Conservation (phyloP, 2,329 filamentous ascomycete species). For the Fusarium tanahbumbuense region DNA sequence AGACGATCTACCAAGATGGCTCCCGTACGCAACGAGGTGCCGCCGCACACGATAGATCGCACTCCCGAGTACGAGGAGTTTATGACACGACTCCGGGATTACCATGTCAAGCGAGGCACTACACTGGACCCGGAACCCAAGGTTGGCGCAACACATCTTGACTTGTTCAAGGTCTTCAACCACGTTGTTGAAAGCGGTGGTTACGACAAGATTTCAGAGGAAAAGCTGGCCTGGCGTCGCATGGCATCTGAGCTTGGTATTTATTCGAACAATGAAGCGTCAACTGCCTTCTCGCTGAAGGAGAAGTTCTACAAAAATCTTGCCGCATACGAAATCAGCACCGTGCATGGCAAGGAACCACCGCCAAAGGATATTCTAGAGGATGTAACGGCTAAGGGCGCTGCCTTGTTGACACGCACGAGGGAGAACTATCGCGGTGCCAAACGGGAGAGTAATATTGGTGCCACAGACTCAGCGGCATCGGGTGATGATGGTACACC, state of each 20-base stretch:
- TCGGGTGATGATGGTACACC: constrained; percentile 71
- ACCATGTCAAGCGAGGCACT: constrained; percentile 84
- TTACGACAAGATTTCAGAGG: constrained; percentile 85
- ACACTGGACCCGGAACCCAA: constrained; percentile 83
- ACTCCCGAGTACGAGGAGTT: constrained; percentile 82
- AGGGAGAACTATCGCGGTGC: constrained; percentile 76
- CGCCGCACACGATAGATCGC: constrained; percentile 63
- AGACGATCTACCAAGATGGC: constrained; percentile 46
- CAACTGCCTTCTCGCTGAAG: constrained; percentile 88
- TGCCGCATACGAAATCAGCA: constrained; percentile 86
- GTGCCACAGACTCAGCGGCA: constrained; percentile 67
- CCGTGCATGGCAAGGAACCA: constrained; percentile 80
- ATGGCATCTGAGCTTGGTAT: constrained; percentile 82
- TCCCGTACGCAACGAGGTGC: constrained; percentile 52
- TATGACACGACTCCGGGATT: constrained; percentile 76
- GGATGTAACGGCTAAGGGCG: constrained; percentile 86
- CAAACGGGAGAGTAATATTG: constrained; percentile 62
- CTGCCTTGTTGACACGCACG: constrained; percentile 80
- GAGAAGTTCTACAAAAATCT: constrained; percentile 91
- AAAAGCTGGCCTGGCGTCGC: constrained; percentile 87
- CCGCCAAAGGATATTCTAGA: constrained; percentile 91
- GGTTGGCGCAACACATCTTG: constrained; percentile 79
- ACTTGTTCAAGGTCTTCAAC: constrained; percentile 82
- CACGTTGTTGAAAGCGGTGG: constrained; percentile 81
- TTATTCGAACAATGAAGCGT: constrained; percentile 78